Evolutionary conservation across 306 rosid species (phyloP), one percentile per base, ranked within the genome.

Genomic region (Urtica urens): DNA sequence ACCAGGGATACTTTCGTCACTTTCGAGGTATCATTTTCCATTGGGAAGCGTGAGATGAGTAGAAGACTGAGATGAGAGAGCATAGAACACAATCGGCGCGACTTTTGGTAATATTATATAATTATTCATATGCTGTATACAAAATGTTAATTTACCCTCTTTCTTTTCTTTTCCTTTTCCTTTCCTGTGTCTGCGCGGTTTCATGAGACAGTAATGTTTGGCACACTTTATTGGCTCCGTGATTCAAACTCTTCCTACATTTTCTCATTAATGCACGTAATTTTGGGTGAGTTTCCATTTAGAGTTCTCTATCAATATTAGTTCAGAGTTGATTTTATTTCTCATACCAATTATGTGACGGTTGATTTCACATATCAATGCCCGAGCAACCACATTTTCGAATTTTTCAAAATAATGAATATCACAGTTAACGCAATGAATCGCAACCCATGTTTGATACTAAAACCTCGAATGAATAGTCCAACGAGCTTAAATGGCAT

Each of bases 41-140:
- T 63, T 24, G 67, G 55, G 58, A 69, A 23, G 22, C 31, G 69
- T 45, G 34, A 23, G 46, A 23, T 1, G 14, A 21, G 57, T 2
- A 5, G 53, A 8, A 18, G 44, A 29, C 5, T 28, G 19, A 26
- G 28, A 49, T 13, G 35, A 15, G 61, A 18, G 50, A 41, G 25
- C n/a, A 46, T 57, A n/a, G n/a, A n/a, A 57, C 46, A 62, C 27
- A 47, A 61, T 60, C 45, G 75, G 80, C 73, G 40, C 73, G 64
- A 17, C 76, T 69, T 65, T 74, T 66, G 10, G 53, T 49, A 56
- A 35, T 38, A 22, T 40, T 41, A 9, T 7, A 30, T 38, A 35
- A 38, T 17, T 4, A 44, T 10, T 28, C 33, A 19, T 0, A 16
- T 38, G 24, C 12, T 41, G n/a, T 41, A 5, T 41, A 23, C 13